phyloP scores from a whole-genome alignment of 2,329 filamentous ascomycete species.

The Fusarium lyarnte region DNA sequence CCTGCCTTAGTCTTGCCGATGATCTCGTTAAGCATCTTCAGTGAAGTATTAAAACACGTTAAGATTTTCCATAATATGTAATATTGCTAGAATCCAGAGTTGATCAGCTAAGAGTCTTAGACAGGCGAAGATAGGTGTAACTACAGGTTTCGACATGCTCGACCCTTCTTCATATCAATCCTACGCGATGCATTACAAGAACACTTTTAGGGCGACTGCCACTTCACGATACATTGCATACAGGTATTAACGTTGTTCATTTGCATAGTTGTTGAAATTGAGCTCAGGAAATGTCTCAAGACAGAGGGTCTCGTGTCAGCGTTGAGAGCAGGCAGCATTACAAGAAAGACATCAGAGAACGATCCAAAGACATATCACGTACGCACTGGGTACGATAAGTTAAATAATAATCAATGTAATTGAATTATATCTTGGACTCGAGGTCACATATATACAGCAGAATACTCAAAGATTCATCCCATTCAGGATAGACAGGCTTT shows the following conservation, averaged over 20 bases:
- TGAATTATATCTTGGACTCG: slow-evolving; percentile 32
- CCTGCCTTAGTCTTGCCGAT: too few relatives aligned
- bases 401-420: neutral
- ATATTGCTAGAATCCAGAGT: neutral
- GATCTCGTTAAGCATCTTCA: neutral
- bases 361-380: neutral
- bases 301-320: too few relatives aligned
- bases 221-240: neutral
- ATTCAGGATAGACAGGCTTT: slow-evolving; percentile 7
- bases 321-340: neutral
- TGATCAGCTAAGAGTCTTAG: neutral
- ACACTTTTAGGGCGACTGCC: neutral
- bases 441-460: slow-evolving; percentile 45
- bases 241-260: neutral
- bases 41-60: neutral
- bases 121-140: neutral
- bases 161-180: too few relatives aligned
- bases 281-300: neutral
- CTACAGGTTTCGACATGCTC: neutral
- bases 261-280: neutral
- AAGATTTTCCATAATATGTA: rapidly evolving
- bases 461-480: slow-evolving; percentile 38
- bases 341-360: neutral
- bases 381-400: too few relatives aligned
- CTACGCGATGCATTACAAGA: too few relatives aligned